Evolutionary conservation across 176 grass and related monocot species (phyloP).

Genomic region (Oryza australiensis): DNA sequence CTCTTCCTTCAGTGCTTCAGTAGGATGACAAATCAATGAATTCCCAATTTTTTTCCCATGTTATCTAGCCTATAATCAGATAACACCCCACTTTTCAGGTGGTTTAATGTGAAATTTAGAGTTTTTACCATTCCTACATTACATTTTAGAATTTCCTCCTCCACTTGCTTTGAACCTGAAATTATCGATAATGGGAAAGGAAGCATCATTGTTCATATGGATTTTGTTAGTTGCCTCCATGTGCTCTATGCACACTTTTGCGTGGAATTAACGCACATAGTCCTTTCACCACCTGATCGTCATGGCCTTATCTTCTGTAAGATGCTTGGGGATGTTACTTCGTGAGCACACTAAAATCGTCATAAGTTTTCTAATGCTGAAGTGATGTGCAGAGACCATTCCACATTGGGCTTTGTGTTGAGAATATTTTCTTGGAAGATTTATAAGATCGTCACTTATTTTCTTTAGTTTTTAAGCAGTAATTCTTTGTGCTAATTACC

Average conservation of each 20-base stretch:
- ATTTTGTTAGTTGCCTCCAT: constrained; percentile 2
- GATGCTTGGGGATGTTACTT: neutral
- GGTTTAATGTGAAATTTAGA: neutral
- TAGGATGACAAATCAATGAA: neutral
- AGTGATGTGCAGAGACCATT: neutral
- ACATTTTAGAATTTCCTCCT: neutral
- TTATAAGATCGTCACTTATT: neutral
- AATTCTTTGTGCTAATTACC: neutral
- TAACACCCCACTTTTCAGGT: neutral
- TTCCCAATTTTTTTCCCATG: neutral
- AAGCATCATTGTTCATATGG: neutral
- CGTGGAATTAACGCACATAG: neutral
- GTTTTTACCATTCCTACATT: neutral
- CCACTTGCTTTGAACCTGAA: neutral
- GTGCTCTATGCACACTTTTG: neutral
- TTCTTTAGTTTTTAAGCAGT: neutral
- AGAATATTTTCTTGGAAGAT: neutral
- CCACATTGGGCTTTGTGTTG: neutral
- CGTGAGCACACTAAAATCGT: too few relatives aligned
- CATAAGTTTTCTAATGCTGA: neutral
- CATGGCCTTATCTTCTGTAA: neutral
- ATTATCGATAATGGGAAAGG: neutral
- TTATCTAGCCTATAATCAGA: neutral
- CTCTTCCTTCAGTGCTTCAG: neutral
- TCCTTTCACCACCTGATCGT: neutral